Evolutionary conservation across 2,329 filamentous ascomycete genomes (phyloP).

Genomic region (Aureobasidium sp.): DNA sequence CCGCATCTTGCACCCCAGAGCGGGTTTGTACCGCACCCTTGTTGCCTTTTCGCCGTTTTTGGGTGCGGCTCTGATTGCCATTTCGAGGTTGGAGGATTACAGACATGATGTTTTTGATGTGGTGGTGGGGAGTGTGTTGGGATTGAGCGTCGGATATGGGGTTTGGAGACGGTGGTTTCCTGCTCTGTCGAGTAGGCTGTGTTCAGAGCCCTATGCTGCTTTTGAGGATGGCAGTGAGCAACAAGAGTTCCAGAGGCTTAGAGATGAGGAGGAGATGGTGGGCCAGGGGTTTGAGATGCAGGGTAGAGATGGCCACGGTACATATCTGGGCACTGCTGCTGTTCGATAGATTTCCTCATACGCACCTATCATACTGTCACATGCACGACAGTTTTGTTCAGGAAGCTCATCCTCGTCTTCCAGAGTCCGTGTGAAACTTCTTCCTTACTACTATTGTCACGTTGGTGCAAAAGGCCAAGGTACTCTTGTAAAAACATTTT

Average conservation of each 20-base stretch:
- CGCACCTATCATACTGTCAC: too few relatives aligned
- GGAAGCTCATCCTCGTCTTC: too few relatives aligned
- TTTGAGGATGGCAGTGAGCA: slow-evolving; percentile 27
- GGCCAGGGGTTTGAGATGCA: slow-evolving; percentile 11
- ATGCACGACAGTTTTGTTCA: too few relatives aligned
- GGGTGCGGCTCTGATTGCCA: slow-evolving; percentile 50
- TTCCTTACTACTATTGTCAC: background rate
- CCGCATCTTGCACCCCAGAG: slow-evolving; percentile 49
- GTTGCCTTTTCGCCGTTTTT: slow-evolving; percentile 47
- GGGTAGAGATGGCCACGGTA: background rate
- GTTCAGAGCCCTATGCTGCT: slow-evolving; percentile 42
- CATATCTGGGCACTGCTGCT: slow-evolving; percentile 2
- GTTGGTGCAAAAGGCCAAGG: background rate
- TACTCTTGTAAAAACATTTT: background rate
- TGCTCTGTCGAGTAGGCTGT: slow-evolving; percentile 39
- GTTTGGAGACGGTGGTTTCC: slow-evolving; percentile 55
- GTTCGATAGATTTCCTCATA: background rate
- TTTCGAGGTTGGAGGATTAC: slow-evolving; percentile 55
- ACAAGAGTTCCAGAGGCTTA: slow-evolving; percentile 31
- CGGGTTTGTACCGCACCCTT: slow-evolving; percentile 47
- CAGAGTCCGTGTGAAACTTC: background rate
- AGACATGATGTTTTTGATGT: slow-evolving; percentile 57
- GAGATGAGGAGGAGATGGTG: slow-evolving; percentile 36
- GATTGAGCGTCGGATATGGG: slow-evolving; percentile 46
- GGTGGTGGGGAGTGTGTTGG: slow-evolving; percentile 45